Evolutionary conservation across 306 rosid genomes (phyloP).

Genomic region (Quercus variabilis): DNA sequence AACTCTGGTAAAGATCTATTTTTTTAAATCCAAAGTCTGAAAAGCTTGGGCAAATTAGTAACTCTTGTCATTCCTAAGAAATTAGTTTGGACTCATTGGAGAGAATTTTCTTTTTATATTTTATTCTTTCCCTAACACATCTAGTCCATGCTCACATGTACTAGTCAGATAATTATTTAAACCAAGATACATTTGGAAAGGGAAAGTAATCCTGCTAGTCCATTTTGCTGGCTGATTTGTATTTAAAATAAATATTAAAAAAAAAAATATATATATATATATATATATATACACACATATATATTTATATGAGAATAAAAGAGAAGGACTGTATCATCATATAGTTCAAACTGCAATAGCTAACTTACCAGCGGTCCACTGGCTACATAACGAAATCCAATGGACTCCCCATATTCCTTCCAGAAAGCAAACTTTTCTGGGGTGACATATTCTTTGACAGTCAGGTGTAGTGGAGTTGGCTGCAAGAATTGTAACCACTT

Average conservation of each 20-base stretch:
- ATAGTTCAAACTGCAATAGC: neutral
- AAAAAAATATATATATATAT: too few species aligned
- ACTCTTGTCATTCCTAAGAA: neutral
- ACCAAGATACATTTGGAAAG: neutral
- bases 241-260: neutral
- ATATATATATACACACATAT: too few species aligned
- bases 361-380: slow-evolving; percentile 90
- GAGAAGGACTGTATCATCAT: slow-evolving; percentile 15
- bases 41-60: neutral
- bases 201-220: neutral
- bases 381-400: slow-evolving; percentile 93
- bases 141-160: too few species aligned
- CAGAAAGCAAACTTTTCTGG: slow-evolving; percentile 88
- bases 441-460: slow-evolving; percentile 84
- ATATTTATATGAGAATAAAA: neutral
- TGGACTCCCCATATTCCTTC: slow-evolving; percentile 94
- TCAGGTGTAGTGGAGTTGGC: slow-evolving; percentile 94
- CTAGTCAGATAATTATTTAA: neutral
- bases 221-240: neutral
- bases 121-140: neutral
- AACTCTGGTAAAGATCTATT: neutral
- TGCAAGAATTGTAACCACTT: slow-evolving; percentile 41
- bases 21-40: neutral
- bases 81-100: neutral
- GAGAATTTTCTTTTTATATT: neutral